Conservation (phyloP, 176 grass and related monocot species). For the Oryza coarctata region DNA sequence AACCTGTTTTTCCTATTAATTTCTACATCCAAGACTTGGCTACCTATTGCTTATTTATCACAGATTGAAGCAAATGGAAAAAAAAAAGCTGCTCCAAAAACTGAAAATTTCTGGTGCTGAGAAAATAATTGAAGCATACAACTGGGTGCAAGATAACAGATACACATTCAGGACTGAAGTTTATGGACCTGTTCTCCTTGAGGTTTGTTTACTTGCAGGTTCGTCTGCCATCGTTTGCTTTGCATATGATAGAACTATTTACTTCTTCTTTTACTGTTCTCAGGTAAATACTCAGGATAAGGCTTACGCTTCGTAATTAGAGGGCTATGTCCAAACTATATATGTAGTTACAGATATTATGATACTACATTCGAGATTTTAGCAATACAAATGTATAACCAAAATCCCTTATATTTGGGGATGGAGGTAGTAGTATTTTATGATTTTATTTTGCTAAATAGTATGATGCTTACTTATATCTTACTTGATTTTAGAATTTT, state of each 20-base stretch:
- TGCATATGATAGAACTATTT: not conserved
- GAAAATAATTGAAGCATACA: conserved; percentile 74
- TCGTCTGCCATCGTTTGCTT: conserved; percentile 5
- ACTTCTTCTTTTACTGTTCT: conserved; percentile 10
- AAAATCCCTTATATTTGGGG: too few species aligned
- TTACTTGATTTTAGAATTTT: not conserved
- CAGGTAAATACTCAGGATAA: conserved; percentile 76
- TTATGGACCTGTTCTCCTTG: conserved; percentile 91
- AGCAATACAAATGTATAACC: too few species aligned
- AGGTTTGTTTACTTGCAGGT: conserved; percentile 54
- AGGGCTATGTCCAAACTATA: conserved; percentile 78
- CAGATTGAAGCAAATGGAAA: conserved; percentile 90
- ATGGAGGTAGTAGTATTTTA: too few species aligned
- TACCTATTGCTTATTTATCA: conserved; percentile 33
- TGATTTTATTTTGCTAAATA: not conserved
- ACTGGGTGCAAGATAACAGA: conserved; percentile 74
- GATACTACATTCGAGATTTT: too few species aligned
- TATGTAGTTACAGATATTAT: conserved; percentile 72
- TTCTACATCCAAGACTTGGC: not conserved
- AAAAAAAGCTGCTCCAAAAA: conserved; percentile 74
- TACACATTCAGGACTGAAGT: conserved; percentile 64
- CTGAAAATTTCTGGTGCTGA: conserved; percentile 57
- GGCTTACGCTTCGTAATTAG: conserved; percentile 71
- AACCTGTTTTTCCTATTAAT: conserved; percentile 14
- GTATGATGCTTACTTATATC: not conserved